A percentile compares a stretch with the other conserved stretches of the same genome.
Conservation (phyloP, 2,329 filamentous ascomycete genomes). For the Elsinoe fawcettii region DNA sequence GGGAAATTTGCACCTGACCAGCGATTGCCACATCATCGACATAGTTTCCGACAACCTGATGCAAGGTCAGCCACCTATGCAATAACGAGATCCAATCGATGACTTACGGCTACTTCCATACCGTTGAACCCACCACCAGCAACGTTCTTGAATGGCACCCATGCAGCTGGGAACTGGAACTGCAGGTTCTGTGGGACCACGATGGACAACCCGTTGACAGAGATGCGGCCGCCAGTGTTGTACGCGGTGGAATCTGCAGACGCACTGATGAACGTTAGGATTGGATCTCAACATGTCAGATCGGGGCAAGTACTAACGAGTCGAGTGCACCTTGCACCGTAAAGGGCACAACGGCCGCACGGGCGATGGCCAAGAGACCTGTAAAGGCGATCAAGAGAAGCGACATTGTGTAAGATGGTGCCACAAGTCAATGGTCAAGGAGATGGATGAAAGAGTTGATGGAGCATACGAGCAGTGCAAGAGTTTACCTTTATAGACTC, state of each 20-base stretch:
- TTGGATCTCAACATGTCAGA: background rate
- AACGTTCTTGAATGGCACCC: slow-evolving; percentile 35
- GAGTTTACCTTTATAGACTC: slow-evolving; percentile 2
- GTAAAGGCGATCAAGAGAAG: background rate
- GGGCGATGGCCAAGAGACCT: background rate
- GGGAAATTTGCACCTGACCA: slow-evolving; percentile 33
- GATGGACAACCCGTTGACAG: slow-evolving; percentile 40
- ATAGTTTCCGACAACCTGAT: slow-evolving; percentile 34
- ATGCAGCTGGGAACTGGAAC: slow-evolving; percentile 43
- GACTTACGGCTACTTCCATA: slow-evolving; percentile 25
- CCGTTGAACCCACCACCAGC: slow-evolving; percentile 21
- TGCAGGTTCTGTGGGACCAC: slow-evolving; percentile 44
- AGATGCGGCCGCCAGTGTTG: slow-evolving; percentile 42
- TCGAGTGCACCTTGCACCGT: slow-evolving; percentile 6
- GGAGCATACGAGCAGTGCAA: background rate
- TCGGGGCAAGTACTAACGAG: slow-evolving; percentile 1
- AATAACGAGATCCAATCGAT: background rate
- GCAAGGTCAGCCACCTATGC: slow-evolving; percentile 16
- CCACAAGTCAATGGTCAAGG: background rate
- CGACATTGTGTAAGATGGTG: background rate
- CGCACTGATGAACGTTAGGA: background rate
- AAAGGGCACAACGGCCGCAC: slow-evolving; percentile 6
- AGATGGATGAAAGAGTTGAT: background rate
- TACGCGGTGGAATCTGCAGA: slow-evolving; percentile 17
- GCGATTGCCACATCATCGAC: slow-evolving; percentile 33